Percentiles rank a stretch among this genome's conserved stretches.
Conservation (phyloP, 2,329 filamentous ascomycete species). For the Colletotrichum somersetense region DNA sequence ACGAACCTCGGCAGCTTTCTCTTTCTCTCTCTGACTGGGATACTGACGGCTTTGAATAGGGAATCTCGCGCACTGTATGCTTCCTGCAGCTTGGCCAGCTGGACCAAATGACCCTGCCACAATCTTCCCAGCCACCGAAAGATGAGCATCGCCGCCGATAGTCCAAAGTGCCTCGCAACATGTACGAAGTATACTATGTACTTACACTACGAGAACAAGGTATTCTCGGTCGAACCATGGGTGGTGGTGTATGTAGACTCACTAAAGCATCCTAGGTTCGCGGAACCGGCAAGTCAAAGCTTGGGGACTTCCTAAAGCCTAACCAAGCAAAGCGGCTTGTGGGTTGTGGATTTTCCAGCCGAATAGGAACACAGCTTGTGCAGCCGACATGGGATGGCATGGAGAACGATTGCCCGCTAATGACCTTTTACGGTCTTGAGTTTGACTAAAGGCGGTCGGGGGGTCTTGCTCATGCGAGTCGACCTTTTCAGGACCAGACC, state of each 20-base stretch:
- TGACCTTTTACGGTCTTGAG: constrained; percentile 36
- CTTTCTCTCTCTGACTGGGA: not conserved
- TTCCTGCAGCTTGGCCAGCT: not conserved
- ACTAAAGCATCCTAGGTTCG: constrained; percentile 25
- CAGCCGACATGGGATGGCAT: constrained; percentile 39
- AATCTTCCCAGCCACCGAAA: constrained; percentile 16
- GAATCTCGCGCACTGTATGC: not conserved
- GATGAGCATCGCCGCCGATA: constrained; percentile 6
- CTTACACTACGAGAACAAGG: constrained; percentile 8
- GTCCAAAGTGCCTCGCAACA: constrained; percentile 26
- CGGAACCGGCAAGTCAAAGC: constrained; percentile 38
- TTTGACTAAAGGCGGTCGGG: constrained; percentile 23
- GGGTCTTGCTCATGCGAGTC: constrained; percentile 34
- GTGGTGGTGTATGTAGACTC: constrained; percentile 23
- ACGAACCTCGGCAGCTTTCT: not conserved
- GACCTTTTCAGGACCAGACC: constrained; percentile 29
- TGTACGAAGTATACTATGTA: not conserved
- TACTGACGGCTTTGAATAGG: not conserved
- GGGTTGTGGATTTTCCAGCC: constrained; percentile 22
- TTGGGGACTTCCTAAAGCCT: constrained; percentile 37
- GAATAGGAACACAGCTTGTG: constrained; percentile 33
- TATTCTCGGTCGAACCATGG: constrained; percentile 33
- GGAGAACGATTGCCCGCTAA: constrained; percentile 40
- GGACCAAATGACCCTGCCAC: constrained; percentile 15
- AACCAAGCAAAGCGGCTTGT: constrained; percentile 36